These are phyloP conservation scores for Leucocoprinus birnbaumii DNA, from an alignment of 768 basidiomycete species.

Conservation along the genomic window DNA sequence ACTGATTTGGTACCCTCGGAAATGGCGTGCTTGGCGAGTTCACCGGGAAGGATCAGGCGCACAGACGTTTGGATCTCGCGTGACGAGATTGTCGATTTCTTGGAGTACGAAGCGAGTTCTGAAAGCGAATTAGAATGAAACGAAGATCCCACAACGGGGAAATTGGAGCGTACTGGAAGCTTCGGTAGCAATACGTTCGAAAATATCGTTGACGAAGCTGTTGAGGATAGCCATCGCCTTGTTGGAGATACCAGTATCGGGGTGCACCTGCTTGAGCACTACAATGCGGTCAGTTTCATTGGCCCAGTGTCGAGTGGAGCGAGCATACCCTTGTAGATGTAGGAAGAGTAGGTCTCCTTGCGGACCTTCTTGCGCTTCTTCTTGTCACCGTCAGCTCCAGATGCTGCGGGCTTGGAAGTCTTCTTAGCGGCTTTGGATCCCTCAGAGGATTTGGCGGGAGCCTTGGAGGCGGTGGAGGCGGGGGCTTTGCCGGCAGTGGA, in stretches of 20 bases:
- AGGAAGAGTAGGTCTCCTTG: conserved; percentile 92
- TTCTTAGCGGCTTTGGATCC: conserved; percentile 78
- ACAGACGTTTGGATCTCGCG: conserved; percentile 98
- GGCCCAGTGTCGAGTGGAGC: neutral
- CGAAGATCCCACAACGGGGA: neutral
- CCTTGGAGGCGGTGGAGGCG: conserved; percentile 67
- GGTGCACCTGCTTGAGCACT: conserved; percentile 98
- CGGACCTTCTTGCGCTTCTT: conserved; percentile 75
- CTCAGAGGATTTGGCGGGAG: conserved; percentile 64
- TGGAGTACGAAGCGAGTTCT: conserved; percentile 97
- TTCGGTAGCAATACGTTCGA: conserved; percentile 88
- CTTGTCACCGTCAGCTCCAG: conserved; percentile 79
- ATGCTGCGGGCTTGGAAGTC: conserved; percentile 53
- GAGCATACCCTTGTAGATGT: conserved; percentile 85
- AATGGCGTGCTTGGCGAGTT: conserved; percentile 98
- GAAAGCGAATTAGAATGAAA: conserved; percentile 9
- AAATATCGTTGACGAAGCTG: conserved; percentile 93
- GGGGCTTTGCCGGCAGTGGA: conserved; percentile 82
- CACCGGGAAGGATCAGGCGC: conserved; percentile 93
- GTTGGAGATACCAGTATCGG: conserved; percentile 98
- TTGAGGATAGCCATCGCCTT: conserved; percentile 93
- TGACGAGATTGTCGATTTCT: conserved; percentile 98
- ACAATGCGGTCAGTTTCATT: neutral
- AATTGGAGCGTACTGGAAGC: conserved; percentile 65
- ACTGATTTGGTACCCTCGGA: conserved; percentile 80